These are phyloP conservation scores for Metarhizium brunneum DNA, from an alignment of 2,329 filamentous ascomycete species.

Conservation along the genomic window DNA sequence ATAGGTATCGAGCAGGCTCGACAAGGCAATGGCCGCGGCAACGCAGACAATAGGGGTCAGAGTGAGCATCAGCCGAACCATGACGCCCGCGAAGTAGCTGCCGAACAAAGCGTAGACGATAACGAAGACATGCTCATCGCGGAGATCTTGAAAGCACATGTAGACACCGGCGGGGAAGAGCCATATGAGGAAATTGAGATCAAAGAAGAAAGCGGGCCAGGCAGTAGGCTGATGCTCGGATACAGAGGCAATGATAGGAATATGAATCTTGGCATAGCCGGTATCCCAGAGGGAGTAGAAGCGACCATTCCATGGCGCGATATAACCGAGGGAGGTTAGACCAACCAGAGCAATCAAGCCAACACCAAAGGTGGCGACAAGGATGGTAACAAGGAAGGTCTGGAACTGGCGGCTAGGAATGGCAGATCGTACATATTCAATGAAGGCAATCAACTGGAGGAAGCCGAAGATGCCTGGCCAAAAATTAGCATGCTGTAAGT, in stretches of 20 bases:
- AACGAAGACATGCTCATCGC: slow-evolving; percentile 95
- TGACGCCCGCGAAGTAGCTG: slow-evolving; percentile 97
- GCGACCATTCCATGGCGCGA: slow-evolving; percentile 94
- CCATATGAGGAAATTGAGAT: slow-evolving; percentile 97
- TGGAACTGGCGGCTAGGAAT: slow-evolving; percentile 91
- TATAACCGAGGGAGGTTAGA: slow-evolving; percentile 82
- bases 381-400: slow-evolving; percentile 69
- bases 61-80: slow-evolving; percentile 98
- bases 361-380: slow-evolving; percentile 65
- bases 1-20: slow-evolving; percentile 82
- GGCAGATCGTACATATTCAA: slow-evolving; percentile 82
- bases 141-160: slow-evolving; percentile 89
- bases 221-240: slow-evolving; percentile 98
- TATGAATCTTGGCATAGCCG: slow-evolving; percentile 97
- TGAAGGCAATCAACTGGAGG: slow-evolving; percentile 84
- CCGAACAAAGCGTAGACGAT: slow-evolving; percentile 95
- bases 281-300: slow-evolving; percentile 99
- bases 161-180: slow-evolving; percentile 98
- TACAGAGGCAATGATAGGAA: slow-evolving; percentile 98
- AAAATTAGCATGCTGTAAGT: slow-evolving; percentile 8
- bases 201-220: slow-evolving; percentile 99
- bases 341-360: slow-evolving; percentile 68
- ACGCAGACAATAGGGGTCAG: slow-evolving; percentile 95
- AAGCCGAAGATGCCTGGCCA: slow-evolving; percentile 80
- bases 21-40: slow-evolving; percentile 79